These are phyloP conservation scores for Ceratocystis diversiconidia DNA, from an alignment of 2,329 filamentous ascomycete genomes.

Conservation along the genomic window DNA sequence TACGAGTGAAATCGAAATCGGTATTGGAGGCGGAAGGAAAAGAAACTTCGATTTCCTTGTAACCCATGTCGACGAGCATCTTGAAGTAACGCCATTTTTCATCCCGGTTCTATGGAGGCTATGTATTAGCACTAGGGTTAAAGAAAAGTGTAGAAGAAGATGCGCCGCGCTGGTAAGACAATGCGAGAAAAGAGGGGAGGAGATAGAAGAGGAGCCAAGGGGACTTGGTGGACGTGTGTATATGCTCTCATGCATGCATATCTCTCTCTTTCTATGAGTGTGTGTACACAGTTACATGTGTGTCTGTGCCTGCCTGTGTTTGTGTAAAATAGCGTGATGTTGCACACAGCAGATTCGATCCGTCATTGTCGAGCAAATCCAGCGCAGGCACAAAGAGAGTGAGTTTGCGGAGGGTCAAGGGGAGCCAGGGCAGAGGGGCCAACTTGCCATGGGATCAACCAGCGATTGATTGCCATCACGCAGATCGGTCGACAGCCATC, in stretches of 20 bases:
- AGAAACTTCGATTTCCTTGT: slow-evolving; percentile 95
- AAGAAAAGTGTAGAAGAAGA: background rate
- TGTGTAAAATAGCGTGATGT: background rate
- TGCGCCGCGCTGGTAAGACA: background rate
- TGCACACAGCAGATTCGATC: background rate
- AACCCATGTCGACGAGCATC: slow-evolving; percentile 82
- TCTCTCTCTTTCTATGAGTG: background rate
- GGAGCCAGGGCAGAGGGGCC: background rate
- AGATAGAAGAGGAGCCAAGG: background rate
- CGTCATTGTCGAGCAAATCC: background rate
- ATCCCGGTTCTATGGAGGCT: slow-evolving; percentile 56
- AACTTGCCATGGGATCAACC: slow-evolving; percentile 74
- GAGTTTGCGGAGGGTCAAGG: background rate
- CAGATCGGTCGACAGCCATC: slow-evolving; percentile 81
- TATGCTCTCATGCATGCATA: background rate
- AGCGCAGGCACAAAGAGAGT: background rate
- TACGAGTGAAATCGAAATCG: slow-evolving; percentile 82
- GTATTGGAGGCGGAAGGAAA: slow-evolving; percentile 91
- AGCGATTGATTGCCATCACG: slow-evolving; percentile 91
- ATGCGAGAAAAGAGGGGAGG: background rate
- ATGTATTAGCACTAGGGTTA: background rate
- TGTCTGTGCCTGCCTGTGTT: background rate
- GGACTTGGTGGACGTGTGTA: background rate
- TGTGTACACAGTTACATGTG: background rate
- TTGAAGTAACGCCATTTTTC: slow-evolving; percentile 94